Conservation (phyloP, 805 yeast genomes). For the Lachancea cidri region DNA sequence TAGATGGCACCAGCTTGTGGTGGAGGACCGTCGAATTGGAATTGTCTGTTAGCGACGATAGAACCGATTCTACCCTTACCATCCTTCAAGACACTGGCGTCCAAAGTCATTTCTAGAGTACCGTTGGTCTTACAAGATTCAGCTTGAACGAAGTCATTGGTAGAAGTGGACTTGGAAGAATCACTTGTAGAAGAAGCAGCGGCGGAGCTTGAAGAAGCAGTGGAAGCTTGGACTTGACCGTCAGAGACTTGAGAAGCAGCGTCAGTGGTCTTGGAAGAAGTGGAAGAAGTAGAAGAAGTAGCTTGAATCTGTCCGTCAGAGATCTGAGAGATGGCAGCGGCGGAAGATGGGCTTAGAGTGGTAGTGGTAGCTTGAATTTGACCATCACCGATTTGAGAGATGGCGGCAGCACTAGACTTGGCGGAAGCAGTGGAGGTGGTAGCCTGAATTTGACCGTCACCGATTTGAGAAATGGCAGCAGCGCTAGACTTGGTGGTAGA, state of each 20-base stretch:
- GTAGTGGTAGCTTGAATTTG: slow-evolving; percentile 47
- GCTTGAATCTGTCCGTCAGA: slow-evolving; percentile 34
- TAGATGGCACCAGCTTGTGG: slow-evolving; percentile 75
- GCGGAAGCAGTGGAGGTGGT: slow-evolving; percentile 13
- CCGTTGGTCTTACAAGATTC: slow-evolving; percentile 43
- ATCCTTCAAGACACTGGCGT: slow-evolving; percentile 49
- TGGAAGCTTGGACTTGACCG: slow-evolving; percentile 19
- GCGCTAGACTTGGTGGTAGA: slow-evolving; percentile 27
- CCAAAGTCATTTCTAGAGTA: slow-evolving; percentile 53
- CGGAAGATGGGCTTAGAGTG: slow-evolving; percentile 24
- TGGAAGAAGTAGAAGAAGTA: slow-evolving; percentile 18
- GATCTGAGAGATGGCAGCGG: slow-evolving; percentile 41
- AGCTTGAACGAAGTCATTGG: slow-evolving; percentile 28
- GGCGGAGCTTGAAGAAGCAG: slow-evolving; percentile 19
- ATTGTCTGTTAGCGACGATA: slow-evolving; percentile 77
- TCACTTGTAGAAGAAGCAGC: slow-evolving; percentile 17
- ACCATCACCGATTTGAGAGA: slow-evolving; percentile 48
- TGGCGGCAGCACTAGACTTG: slow-evolving; percentile 28
- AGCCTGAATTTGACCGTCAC: slow-evolving; percentile 39
- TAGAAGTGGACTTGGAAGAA: too few relatives aligned
- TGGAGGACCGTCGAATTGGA: slow-evolving; percentile 83
- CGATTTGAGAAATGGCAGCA: slow-evolving; percentile 39
- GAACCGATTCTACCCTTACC: slow-evolving; percentile 65
- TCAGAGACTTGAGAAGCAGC: slow-evolving; percentile 17
- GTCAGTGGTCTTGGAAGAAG: slow-evolving; percentile 23